Evolutionary conservation across 306 rosid species (phyloP), one percentile per base, ranked within the genome.

Genomic region (Pyrus bretschneideri): DNA sequence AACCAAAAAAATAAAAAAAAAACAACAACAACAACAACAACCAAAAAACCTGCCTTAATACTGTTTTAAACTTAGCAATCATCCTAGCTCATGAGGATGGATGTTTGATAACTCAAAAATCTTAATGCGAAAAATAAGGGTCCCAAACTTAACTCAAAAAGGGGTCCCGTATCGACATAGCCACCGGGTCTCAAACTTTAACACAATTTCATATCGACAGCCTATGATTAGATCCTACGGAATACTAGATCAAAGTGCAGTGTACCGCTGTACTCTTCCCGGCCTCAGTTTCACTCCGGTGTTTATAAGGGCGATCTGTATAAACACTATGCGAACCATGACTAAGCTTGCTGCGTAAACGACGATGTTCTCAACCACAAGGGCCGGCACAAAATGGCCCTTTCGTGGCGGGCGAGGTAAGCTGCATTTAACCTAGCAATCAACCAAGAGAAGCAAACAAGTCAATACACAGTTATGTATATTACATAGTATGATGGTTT

Each of bases 351-450:
- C 84, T 83, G 85, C 10, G 71, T 66, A 54, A 84, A 78, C 4
- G 84, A 69, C 4, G 92, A 88, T 38, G 88, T 88, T 66, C 83
- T 80, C 68, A 77, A 78, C 95, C 95, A 90, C 31, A 87, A 65
- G 4, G 90, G 74, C 72, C 87, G 84, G 29, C 95, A 91, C 78
- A 87, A 79, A 70, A 90, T 86, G 61, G 89, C 81, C 19, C 85
- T 72, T 60, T 82, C 92, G 57, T 93, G 98, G 42, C 85, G 82
- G 7, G 92, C 83, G 68, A 93, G 86, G 85, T 93, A 93, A 65
- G 96, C 92, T 71, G 93, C 81, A 70, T 93, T 91, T 72, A 93
- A 86, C 90, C 96, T 90, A 70, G 78, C 75, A 88, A 83, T 63
- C 66, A 57, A 75, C 6, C 17, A 73, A 58, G 1, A 22, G 49